These are phyloP conservation scores for Solanum chacoense DNA, from an alignment of 305 asterid genomes.

Conservation along the genomic window DNA sequence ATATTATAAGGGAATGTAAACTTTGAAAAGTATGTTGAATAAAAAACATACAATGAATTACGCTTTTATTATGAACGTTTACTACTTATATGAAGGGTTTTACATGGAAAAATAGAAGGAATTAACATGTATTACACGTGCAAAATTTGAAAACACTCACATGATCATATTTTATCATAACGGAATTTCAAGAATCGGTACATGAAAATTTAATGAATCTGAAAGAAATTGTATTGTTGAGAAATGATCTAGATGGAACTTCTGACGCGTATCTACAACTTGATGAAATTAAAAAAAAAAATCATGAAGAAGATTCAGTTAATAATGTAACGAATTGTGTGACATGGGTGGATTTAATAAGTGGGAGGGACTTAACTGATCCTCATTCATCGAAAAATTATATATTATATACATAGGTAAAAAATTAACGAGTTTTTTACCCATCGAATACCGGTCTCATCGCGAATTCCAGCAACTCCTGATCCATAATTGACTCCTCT, in stretches of 20 bases:
- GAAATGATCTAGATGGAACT: background rate
- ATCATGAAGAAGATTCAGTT: too few species aligned
- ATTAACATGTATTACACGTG: background rate
- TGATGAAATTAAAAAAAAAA: too few species aligned
- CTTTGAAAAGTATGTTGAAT: background rate
- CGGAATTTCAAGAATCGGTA: background rate
- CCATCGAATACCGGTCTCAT: slow-evolving; percentile 8
- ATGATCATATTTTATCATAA: background rate
- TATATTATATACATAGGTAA: background rate
- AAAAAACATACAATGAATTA: background rate
- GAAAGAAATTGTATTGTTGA: background rate
- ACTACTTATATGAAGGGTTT: background rate
- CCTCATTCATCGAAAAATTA: background rate
- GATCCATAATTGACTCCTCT: slow-evolving; percentile 57
- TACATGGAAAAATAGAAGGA: background rate
- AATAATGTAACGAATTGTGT: background rate
- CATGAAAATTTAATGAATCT: background rate
- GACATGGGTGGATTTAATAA: background rate
- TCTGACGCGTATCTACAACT: background rate
- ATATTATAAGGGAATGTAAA: background rate
- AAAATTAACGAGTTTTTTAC: slow-evolving; percentile 7
- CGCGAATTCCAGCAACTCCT: slow-evolving; percentile 40
- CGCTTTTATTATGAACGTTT: background rate
- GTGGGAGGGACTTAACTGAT: background rate
- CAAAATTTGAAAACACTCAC: background rate